Evolutionary conservation across 371 early-diverging fungal genomes (phyloP).

Genomic region (Batrachochytrium dendrobatidis): DNA sequence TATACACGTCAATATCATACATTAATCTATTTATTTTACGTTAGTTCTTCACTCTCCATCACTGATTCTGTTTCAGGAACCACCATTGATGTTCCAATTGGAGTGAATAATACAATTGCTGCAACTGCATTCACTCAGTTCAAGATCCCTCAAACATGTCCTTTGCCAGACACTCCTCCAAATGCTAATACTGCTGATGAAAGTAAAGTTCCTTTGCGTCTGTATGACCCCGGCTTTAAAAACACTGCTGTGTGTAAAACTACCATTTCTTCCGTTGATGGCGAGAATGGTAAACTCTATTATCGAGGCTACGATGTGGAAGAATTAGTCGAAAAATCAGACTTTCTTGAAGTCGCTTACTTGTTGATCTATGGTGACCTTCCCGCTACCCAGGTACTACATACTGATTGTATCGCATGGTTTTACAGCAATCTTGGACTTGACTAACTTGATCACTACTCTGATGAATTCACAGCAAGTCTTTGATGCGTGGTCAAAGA

Average conservation of each 20-base stretch:
- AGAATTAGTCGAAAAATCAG: slow-evolving; percentile 16
- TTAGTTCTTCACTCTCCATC: slow-evolving; percentile 21
- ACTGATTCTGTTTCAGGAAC: slow-evolving; percentile 19
- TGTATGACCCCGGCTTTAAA: slow-evolving; percentile 26
- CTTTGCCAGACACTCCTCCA: slow-evolving; percentile 13
- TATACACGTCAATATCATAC: no score
- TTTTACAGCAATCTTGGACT: no score
- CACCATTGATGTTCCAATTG: slow-evolving; percentile 25
- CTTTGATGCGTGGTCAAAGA: slow-evolving; percentile 8
- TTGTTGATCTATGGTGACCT: slow-evolving; percentile 14
- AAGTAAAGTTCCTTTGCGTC: slow-evolving; percentile 25
- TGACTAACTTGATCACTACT: no score
- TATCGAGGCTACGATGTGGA: slow-evolving; percentile 35
- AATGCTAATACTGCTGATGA: no score
- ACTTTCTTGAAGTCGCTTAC: slow-evolving; percentile 14
- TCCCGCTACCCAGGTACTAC: slow-evolving; percentile 9
- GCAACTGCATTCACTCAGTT: slow-evolving; percentile 30
- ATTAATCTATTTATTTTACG: no score
- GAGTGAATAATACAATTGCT: slow-evolving; percentile 13
- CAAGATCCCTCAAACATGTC: slow-evolving; percentile 25
- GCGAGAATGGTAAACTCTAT: slow-evolving; percentile 39
- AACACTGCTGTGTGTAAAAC: slow-evolving; percentile 49
- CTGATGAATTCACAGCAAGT: no score
- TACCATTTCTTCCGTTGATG: slow-evolving; percentile 42
- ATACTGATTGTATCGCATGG: no score